Evolutionary conservation across 2,329 filamentous ascomycete species (phyloP), one percentile per base, ranked within the genome.

Genomic region (Monilinia fructicola): DNA sequence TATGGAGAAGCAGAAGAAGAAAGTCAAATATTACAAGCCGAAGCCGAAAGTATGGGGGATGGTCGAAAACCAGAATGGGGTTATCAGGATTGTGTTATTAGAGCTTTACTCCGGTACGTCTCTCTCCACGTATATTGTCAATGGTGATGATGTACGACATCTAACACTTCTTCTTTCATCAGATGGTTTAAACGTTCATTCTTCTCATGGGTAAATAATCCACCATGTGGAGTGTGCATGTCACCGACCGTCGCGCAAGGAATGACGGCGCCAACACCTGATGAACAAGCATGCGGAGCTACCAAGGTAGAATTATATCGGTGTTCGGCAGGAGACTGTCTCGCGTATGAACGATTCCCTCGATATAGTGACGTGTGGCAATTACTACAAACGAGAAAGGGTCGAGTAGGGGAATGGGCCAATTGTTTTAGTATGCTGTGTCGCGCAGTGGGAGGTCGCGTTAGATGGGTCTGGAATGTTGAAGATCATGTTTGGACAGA

Each of bases 351-450:
- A 78, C 87, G 94, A 70, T 99, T 97, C 73, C 93, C 95, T 50
- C 87, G 95, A 68, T 98, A 97, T 78, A 94, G 92, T 68, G 94
- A 99, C 76, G 94, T 97, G 35, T 98, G 96, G 88, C 89, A 93
- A 61, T 80, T 98, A 68, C 81, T 99, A 54, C 90, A 97, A 78
- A 96, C 92, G 38, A 84, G 91, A 72, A 86, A 90, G 72, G 95
- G 95, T 46, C 89, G 95, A 72, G 90, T 90, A 69, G 95, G 95
- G 69, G 95, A 99, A 81, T 98, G 95, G 93, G 93, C 92, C 71
- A 98, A 97, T 80, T 97, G 93, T 83, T 99, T 99, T 81, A 94
- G 90, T 80, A 98, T 98, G 95, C 85, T 99, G 63, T 98, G 94
- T 82, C 87, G 94, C 68, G 95, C 95, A 5, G 87, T 98, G 18